phyloP scores from a whole-genome alignment of 2,329 filamentous ascomycete genomes.

The Botrytis tulipae region DNA sequence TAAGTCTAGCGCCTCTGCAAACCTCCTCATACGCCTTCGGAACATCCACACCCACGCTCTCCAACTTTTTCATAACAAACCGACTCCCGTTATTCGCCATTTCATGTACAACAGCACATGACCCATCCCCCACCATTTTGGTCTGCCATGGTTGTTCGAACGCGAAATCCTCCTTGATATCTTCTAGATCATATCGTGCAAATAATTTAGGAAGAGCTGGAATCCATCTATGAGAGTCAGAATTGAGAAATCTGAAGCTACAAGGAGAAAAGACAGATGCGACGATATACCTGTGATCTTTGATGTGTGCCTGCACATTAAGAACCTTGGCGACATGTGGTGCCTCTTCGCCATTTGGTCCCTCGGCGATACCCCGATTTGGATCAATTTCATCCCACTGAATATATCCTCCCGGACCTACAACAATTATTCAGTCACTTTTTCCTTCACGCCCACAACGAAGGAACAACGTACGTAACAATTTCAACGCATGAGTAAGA shows the following conservation, averaged over 20 bases:
- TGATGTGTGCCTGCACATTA: neutral
- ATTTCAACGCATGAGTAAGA: neutral
- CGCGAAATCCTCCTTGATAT: neutral
- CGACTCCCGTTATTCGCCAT: neutral
- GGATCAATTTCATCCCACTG: neutral
- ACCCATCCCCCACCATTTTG: neutral
- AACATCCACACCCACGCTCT: neutral
- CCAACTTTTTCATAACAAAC: neutral
- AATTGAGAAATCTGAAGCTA: neutral
- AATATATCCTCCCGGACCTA: neutral
- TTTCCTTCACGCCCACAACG: neutral
- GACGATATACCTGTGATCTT: neutral
- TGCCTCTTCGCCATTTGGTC: neutral
- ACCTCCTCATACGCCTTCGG: neutral
- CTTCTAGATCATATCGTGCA: neutral
- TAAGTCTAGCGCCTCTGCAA: neutral
- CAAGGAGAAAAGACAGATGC: neutral
- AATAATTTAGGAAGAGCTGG: neutral
- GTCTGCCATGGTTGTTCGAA: neutral
- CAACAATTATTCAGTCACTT: neutral
- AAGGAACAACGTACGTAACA: neutral
- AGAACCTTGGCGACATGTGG: neutral
- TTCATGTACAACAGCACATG: neutral
- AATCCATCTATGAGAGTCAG: neutral
- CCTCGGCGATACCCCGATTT: neutral